Conservation (phyloP, 768 basidiomycete species). For the Leccinum sublutescens region DNA sequence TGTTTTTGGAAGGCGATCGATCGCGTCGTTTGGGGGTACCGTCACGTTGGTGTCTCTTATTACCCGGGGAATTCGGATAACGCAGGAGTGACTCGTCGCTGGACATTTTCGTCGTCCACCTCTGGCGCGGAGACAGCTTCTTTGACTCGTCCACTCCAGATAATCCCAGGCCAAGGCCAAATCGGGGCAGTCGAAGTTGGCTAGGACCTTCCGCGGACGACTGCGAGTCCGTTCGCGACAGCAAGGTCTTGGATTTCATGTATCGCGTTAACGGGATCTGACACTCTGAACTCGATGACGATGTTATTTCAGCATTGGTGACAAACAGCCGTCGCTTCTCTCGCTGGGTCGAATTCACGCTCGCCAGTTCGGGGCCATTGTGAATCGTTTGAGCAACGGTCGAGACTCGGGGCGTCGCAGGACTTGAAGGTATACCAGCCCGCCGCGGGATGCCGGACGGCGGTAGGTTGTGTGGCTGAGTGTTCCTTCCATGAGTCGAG, state of each 20-base stretch:
- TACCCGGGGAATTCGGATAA: constrained; percentile 4
- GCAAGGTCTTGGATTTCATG: constrained; percentile 13
- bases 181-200: constrained; percentile 26
- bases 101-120: constrained; percentile 13
- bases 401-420: constrained; percentile 14
- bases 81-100: constrained; percentile 5
- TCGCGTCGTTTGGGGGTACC: constrained; percentile 12
- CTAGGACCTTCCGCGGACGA: constrained; percentile 19
- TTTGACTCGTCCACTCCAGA: constrained; percentile 14
- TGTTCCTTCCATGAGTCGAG: constrained; percentile 3
- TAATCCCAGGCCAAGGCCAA: constrained; percentile 31
- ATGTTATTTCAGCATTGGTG: constrained; percentile 42
- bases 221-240: constrained; percentile 20
- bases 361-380: constrained; percentile 31
- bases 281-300: constrained; percentile 43
- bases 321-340: constrained; percentile 43
- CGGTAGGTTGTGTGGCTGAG: constrained; percentile 11
- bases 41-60: constrained; percentile 11
- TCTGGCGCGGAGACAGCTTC: constrained; percentile 13
- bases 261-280: constrained; percentile 22
- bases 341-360: constrained; percentile 23
- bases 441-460: constrained; percentile 30
- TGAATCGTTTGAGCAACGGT: constrained; percentile 7
- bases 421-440: constrained; percentile 14
- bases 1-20: constrained; percentile 7